Base-by-base conservation (phyloP, 1,284 basidiomycete species). In the Puccinia polysora region DNA sequence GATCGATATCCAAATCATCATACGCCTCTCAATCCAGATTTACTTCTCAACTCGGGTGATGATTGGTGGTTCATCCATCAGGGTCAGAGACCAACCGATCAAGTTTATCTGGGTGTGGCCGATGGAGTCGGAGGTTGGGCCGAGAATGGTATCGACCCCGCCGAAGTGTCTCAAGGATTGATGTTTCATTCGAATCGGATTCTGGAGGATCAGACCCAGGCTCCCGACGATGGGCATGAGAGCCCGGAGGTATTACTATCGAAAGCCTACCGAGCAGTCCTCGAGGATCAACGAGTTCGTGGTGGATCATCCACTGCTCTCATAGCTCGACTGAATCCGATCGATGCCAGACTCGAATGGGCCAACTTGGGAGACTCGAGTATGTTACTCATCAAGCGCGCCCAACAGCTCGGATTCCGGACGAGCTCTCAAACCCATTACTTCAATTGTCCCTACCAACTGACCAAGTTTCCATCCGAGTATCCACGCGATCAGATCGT, bases 361-460 rank as follows among this genome's bases (percentile, higher is more conserved):
- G 58, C 68, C 38, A 47, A 52, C 43, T 30, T 70, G 10, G 68
- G 68, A 43, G 68, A 70, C 47, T 70, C 68, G 3, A 43, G 55
- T 34, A 56, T 70, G 36, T 23, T 62, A 7, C 40, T 60, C 28
- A 43, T 70, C 23, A 34, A 56, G 14, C 7, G 28, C 25, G 45
- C 30, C 28, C n/a, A 47, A 15, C 32, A 60, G 34, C n/a, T 70
- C 32, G 40, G 43, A 2, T n/a, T 50, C 7, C 49, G 14, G 10
- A 38, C 68, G 12, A 49, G 50, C 18, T 12, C 68, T 1, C 68
- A 70, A 49, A 60, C 68, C 14, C 68, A 70, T 62, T 70, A 38
- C 56, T 70, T 70, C n/a, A 70, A 70, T 40, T 70, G 68, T 70
- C 68, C 68, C 20, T 70, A 59, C 49, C 68, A 70, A 59, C 58